Conservation (phyloP, 2,329 filamentous ascomycete species). For the Triangularia verruculosa region DNA sequence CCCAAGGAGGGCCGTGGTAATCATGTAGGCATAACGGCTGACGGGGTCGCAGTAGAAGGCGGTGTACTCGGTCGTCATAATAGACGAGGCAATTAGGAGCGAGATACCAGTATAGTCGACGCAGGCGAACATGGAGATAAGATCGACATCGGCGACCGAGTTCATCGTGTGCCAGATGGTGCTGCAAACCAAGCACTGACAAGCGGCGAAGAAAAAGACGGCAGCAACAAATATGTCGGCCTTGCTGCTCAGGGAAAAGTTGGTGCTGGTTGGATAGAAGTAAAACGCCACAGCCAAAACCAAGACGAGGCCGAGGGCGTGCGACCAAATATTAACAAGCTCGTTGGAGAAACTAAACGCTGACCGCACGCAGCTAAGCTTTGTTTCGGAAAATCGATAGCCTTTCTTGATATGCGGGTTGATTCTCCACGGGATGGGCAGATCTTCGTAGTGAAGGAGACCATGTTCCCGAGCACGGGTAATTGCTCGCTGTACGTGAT, state of each 20-base stretch:
- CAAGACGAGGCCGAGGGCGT: conserved; percentile 82
- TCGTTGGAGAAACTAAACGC: conserved; percentile 88
- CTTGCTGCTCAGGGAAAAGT: conserved; percentile 83
- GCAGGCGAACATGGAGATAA: conserved; percentile 93
- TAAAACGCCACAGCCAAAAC: conserved; percentile 90
- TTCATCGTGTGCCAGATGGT: conserved; percentile 99
- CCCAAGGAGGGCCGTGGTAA: conserved; percentile 75
- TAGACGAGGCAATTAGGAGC: conserved; percentile 88
- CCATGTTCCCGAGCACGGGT: conserved; percentile 72
- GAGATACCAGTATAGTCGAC: conserved; percentile 99
- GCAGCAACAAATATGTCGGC: conserved; percentile 87
- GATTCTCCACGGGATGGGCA: conserved; percentile 88
- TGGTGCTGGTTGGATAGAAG: conserved; percentile 85
- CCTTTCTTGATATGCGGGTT: conserved; percentile 91
- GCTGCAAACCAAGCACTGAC: conserved; percentile 91
- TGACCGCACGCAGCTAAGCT: conserved; percentile 82
- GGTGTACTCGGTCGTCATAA: conserved; percentile 97
- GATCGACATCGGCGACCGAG: conserved; percentile 82
- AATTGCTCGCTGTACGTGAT: conserved; percentile 79
- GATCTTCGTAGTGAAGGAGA: conserved; percentile 82
- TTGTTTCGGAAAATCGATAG: conserved; percentile 91
- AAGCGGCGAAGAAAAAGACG: conserved; percentile 93
- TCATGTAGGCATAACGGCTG: conserved; percentile 83
- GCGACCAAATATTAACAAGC: conserved; percentile 96
- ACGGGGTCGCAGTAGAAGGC: conserved; percentile 96